phyloP scores from a whole-genome alignment of 2,329 filamentous ascomycete genomes.

The Lomentospora prolificans region DNA sequence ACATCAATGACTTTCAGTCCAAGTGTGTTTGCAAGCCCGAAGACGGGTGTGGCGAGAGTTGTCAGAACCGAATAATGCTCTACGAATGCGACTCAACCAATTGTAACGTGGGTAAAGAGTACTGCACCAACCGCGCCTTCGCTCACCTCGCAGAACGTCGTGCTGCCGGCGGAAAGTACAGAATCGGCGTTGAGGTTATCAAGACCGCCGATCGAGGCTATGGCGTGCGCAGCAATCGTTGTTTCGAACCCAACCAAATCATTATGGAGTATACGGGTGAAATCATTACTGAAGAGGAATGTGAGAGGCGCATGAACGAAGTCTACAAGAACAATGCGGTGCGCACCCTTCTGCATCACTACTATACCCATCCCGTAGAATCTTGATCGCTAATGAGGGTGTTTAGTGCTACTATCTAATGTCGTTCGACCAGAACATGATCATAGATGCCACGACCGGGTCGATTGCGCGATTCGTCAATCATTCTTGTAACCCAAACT shows the following conservation, averaged over 20 bases:
- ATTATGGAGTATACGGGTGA: constrained; percentile 98
- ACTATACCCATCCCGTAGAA: not conserved
- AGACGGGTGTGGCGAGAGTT: constrained; percentile 77
- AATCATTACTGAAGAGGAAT: constrained; percentile 91
- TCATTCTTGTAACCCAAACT: constrained; percentile 93
- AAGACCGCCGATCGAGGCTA: constrained; percentile 83
- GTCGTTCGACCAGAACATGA: constrained; percentile 97
- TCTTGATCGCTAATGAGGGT: too few relatives aligned
- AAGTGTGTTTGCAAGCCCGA: constrained; percentile 70
- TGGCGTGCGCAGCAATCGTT: constrained; percentile 82
- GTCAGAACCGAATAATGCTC: constrained; percentile 92
- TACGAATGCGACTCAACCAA: constrained; percentile 93
- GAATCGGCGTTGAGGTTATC: constrained; percentile 89
- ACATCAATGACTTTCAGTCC: constrained; percentile 63
- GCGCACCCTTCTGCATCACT: constrained; percentile 20
- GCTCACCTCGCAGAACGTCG: constrained; percentile 65
- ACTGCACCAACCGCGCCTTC: constrained; percentile 83
- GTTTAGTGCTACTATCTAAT: constrained; percentile 99
- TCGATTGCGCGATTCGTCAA: constrained; percentile 97
- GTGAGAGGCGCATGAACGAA: constrained; percentile 85
- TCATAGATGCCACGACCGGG: constrained; percentile 92
- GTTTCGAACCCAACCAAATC: constrained; percentile 81
- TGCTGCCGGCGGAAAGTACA: constrained; percentile 73
- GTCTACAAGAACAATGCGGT: constrained; percentile 91
- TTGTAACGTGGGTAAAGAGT: constrained; percentile 64